Base-by-base conservation (phyloP, 2,329 filamentous ascomycete genomes). In the Lachnum nothofagi region DNA sequence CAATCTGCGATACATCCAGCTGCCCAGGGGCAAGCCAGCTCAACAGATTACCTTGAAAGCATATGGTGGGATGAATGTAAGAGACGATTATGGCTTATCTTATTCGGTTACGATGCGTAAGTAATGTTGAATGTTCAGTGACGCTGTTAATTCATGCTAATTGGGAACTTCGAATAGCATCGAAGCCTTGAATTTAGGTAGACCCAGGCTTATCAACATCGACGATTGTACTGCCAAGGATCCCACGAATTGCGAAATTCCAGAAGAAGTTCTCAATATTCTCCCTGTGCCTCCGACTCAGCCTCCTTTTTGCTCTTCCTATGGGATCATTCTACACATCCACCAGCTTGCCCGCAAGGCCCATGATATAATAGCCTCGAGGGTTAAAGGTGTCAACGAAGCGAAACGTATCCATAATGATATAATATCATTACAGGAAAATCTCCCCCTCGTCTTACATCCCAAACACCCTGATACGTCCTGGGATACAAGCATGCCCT, bases 71-170 rank as follows among this genome's bases (percentile, higher is more conserved):
- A 42, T 35, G 46, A 48, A 48, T 48, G 43, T 35, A 43, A 37
- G n/a, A 33, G 37, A 6, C 39, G 46, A 25, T 19, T 48, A 16
- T 48, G 46, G 46, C 20, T 48, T 10, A 25, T 27, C 19, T 23
- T 48, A 9, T 48, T 43, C 22, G 17, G 24, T 12, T 48, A 39
- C 38, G 46, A 48, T 16, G 43, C 38, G 46, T 48, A 37, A 20
- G 40, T 6, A n/a, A n/a, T n/a, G n/a, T n/a, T n/a, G n/a, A n/a
- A n/a, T n/a, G n/a, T n/a, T n/a, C n/a, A n/a, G n/a, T n/a, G n/a
- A n/a, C n/a, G 14, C n/a, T 23, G 9, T 9, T 17, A 6, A 29
- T 29, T 29, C 25, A 29, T 29, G 25, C 25, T 29, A 12, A 29
- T n/a, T n/a, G n/a, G n/a, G n/a, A n/a, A n/a, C n/a, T 12, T 12